Evolutionary conservation across 495 filamentous ascomycete genomes (phyloP), one percentile per base, ranked within the genome.

Genomic region (Sordaria brevicollis): DNA sequence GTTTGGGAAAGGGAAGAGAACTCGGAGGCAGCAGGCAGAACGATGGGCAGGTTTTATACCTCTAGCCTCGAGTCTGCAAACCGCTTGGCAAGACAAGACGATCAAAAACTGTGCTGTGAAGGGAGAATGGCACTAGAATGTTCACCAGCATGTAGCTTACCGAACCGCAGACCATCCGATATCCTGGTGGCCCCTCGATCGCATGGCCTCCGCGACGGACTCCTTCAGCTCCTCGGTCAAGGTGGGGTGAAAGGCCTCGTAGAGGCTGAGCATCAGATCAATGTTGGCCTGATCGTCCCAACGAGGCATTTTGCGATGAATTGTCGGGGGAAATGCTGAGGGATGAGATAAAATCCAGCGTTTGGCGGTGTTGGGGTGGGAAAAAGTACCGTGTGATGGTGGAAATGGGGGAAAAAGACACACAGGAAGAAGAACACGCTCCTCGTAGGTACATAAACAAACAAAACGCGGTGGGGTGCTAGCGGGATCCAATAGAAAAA

Each of bases 241-340:
- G 29, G 15, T 34, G 1, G 43, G 37, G 17, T 67, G 69, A 1
- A 34, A n/a, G 36, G 70, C 66, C 7, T 49, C 41, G 25, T 71
- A 71, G 15, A 71, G 19, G 8, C 43, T 35, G 8, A 71, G 11
- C 21, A 71, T 35, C 34, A 71, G 66, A 39, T 71, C 70, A 5
- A 15, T 41, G 13, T 68, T 9, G n/a, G 69, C 36, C 11, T 67
- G 35, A 13, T 73, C 67, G 67, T 74, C 73, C 75, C 75, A 77
- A n/a, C 54, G 73, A 9, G 31, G 49, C 39, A 67, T 62, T 57
- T 29, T 57, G 49, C 49, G 21, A 29, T 57, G 49, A 57, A 5
- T 57, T 57, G 21, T 57, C n/a, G 17, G 29, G n/a, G 10, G 41
- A 34, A 31, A 4, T 1, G 54, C 15, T 66, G 21, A 17, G 21